Evolutionary conservation across 352 stramenopile genomes (phyloP).

Genomic region (Pythium periplocum): DNA sequence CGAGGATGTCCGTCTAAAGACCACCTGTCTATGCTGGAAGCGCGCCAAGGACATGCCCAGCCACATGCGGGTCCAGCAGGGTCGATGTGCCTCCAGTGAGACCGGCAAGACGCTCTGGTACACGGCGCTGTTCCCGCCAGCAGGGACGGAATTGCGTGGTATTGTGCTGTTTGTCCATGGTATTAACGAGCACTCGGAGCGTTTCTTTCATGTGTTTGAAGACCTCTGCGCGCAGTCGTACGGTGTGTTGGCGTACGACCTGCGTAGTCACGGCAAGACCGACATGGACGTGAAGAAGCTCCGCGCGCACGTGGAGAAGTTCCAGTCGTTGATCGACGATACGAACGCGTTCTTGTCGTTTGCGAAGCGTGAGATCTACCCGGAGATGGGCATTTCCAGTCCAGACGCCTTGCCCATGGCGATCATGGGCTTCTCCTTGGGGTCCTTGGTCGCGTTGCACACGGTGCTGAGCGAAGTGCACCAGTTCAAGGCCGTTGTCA

Average conservation of each 20-base stretch:
- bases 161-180: slow-evolving; percentile 12
- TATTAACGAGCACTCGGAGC: slow-evolving; percentile 18
- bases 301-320: slow-evolving; percentile 10
- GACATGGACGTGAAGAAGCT: slow-evolving; percentile 9
- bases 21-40: slow-evolving; percentile 3
- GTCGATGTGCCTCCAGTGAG: background rate
- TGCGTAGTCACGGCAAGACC: slow-evolving; percentile 15
- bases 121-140: slow-evolving; percentile 4
- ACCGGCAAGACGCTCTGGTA: background rate
- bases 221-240: slow-evolving; percentile 5
- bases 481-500: slow-evolving; percentile 9
- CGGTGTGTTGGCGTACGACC: slow-evolving; percentile 16
- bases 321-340: slow-evolving; percentile 13
- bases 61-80: slow-evolving; percentile 1
- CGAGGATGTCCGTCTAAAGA: background rate
- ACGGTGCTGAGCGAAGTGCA: slow-evolving; percentile 13
- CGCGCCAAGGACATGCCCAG: slow-evolving; percentile 1
- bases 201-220: slow-evolving; percentile 18
- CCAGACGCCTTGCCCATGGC: slow-evolving; percentile 3
- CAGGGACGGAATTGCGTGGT: background rate
- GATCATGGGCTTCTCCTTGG: slow-evolving; percentile 15
- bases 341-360: slow-evolving; percentile 18
- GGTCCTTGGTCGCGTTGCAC: slow-evolving; percentile 15
- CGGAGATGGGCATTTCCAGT: slow-evolving; percentile 4
- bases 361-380: slow-evolving; percentile 12